Percentiles rank a stretch among this genome's conserved stretches.
These are phyloP conservation scores for Tirmania nivea DNA, from an alignment of 495 filamentous ascomycete species.

Conservation along the genomic window DNA sequence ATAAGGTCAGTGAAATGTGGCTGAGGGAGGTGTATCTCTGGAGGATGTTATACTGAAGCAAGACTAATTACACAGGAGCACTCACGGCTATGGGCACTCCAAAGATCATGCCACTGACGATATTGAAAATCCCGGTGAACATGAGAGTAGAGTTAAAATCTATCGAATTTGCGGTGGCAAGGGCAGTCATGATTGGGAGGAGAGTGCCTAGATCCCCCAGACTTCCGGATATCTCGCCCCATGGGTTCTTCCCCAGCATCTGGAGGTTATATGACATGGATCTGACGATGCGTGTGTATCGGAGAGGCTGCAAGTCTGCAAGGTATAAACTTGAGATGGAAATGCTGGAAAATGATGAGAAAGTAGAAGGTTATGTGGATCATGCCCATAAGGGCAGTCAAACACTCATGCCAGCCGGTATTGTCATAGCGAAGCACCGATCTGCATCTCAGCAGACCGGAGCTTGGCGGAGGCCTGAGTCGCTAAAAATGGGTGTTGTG, in stretches of 20 bases:
- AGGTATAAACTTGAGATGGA: too few species aligned
- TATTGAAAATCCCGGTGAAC: slow-evolving; percentile 70
- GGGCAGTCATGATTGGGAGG: slow-evolving; percentile 63
- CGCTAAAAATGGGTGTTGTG: too few species aligned
- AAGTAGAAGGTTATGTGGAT: too few species aligned
- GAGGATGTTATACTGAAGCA: too few species aligned
- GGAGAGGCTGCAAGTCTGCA: neutral
- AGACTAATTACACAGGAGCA: neutral
- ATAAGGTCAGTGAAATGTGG: too few species aligned
- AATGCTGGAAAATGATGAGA: too few species aligned
- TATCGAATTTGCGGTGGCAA: slow-evolving; percentile 28
- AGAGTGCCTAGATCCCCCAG: slow-evolving; percentile 83
- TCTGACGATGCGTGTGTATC: neutral
- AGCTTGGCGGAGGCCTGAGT: too few species aligned
- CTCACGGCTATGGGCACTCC: slow-evolving; percentile 63
- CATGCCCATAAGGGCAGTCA: too few species aligned
- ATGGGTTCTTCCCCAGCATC: slow-evolving; percentile 33
- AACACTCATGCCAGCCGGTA: too few species aligned
- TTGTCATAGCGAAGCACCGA: too few species aligned
- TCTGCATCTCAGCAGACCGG: too few species aligned
- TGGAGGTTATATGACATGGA: slow-evolving; percentile 25
- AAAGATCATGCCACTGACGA: slow-evolving; percentile 58
- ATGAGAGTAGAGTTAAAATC: slow-evolving; percentile 65
- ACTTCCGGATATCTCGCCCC: slow-evolving; percentile 70
- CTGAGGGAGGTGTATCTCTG: too few species aligned